Evolutionary conservation across 2,329 filamentous ascomycete genomes (phyloP), one percentile per base, ranked within the genome.

Genomic region (Sporothrix luriei): DNA sequence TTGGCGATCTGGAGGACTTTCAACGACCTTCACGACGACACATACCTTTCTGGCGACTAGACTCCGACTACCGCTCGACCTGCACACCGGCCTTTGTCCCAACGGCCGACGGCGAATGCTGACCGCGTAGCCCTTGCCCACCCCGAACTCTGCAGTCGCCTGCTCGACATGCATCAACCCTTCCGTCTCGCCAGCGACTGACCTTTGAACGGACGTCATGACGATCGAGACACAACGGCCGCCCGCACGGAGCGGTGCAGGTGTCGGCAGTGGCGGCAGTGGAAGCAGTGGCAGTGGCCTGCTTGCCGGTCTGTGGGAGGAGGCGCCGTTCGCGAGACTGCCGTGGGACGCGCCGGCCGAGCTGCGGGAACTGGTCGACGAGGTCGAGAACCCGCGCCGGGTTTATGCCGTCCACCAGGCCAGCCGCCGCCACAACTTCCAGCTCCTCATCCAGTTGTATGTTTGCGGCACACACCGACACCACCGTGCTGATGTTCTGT

Each of bases 361-460:
- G 74, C 78, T 91, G 68, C 83, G 79, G 70, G 82, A 85, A 13
- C 77, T 85, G 65, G 81, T 88, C 26, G 80, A 87, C 70, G 82
- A 87, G 68, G 81, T 90, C 68, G 85, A 89, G 66, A 88, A 89
- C 72, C 88, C 88, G 3, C 84, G 82, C 72, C 82, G 83, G 68
- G 83, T 89, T 59, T 90, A 89, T 73, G 83, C 84, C 46, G 84
- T 90, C 24, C 84, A 90, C 75, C 82, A 82, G 66, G 87, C 88
- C 40, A 85, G 82, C 72, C 85, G 88, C 46, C 85, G 88, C 4
- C 86, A 89, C 75, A 82, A 85, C 73, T 88, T 90, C 72, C 90
- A 92, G 76, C 79, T 86, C 3, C 79, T 92, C 19, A 87, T 93
- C 16, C 88, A 91, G 75, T 88, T 85, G 89, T 91, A 77, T 73